phyloP scores from a whole-genome alignment of 352 stramenopile genomes.

The Pythium guiyangense region DNA sequence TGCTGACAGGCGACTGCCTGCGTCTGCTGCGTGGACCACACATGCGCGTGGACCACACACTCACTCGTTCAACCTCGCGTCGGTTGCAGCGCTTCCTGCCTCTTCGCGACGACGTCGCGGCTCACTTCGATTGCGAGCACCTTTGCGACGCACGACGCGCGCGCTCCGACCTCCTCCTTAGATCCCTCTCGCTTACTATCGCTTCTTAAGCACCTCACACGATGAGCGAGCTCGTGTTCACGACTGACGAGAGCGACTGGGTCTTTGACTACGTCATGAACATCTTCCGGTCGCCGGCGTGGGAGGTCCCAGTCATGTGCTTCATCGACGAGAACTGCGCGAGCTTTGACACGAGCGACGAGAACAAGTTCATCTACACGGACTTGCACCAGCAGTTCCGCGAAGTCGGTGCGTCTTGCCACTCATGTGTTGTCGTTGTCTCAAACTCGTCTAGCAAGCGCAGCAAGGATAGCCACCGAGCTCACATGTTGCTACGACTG shows the following conservation, averaged over 20 bases:
- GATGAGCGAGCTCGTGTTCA: constrained; percentile 34
- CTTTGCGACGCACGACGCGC: no score
- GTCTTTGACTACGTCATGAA: constrained; percentile 89
- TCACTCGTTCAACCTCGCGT: no score
- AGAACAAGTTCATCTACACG: constrained; percentile 90
- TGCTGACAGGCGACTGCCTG: background rate
- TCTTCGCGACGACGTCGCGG: no score
- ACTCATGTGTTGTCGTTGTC: background rate
- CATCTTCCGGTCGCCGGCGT: constrained; percentile 82
- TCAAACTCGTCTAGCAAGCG: background rate
- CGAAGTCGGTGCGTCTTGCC: constrained; percentile 29
- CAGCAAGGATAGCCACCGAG: background rate
- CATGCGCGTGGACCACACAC: no score
- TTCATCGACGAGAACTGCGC: constrained; percentile 90
- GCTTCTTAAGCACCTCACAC: no score
- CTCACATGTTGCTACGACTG: background rate
- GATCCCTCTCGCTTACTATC: no score
- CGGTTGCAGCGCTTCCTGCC: no score
- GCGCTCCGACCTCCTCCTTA: no score
- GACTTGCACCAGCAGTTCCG: constrained; percentile 82
- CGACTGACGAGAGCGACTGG: constrained; percentile 70
- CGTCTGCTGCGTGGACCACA: no score
- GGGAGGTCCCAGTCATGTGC: constrained; percentile 85
- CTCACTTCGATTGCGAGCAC: no score
- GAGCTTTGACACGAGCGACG: constrained; percentile 85